Evolutionary conservation across 176 grass and related monocot genomes (phyloP).

Genomic region (Hordeum marinum): DNA sequence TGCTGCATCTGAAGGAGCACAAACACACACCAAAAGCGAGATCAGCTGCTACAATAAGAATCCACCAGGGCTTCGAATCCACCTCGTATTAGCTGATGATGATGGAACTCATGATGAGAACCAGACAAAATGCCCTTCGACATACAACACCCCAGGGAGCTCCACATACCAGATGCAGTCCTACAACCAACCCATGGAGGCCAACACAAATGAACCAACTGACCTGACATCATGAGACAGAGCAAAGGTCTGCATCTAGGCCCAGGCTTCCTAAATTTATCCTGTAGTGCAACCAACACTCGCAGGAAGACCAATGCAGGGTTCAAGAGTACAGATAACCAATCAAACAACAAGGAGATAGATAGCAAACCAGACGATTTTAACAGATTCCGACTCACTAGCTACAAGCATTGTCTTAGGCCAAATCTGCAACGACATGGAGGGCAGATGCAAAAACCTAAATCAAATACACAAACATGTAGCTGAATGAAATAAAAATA

Average conservation of each 20-base stretch:
- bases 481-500: neutral
- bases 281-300: no score
- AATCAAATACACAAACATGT: neutral
- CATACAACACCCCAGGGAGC: no score
- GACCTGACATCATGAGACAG: neutral
- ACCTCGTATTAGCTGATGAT: neutral
- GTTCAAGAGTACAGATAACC: neutral
- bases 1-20: neutral
- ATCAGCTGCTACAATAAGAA: neutral
- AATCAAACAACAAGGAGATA: neutral
- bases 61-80: neutral
- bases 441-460: neutral
- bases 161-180: neutral
- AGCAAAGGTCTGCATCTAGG: no score
- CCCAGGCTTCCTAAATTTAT: no score
- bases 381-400: no score
- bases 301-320: no score
- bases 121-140: no score
- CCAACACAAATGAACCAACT: neutral
- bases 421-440: neutral
- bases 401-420: neutral
- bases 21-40: neutral
- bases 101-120: neutral
- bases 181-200: constrained; percentile 8
- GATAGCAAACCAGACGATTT: neutral